A percentile compares a stretch with the other conserved stretches of the same genome.
Evolutionary conservation across 106 monocot species (phyloP).

Genomic region (Dioscorea alata): DNA sequence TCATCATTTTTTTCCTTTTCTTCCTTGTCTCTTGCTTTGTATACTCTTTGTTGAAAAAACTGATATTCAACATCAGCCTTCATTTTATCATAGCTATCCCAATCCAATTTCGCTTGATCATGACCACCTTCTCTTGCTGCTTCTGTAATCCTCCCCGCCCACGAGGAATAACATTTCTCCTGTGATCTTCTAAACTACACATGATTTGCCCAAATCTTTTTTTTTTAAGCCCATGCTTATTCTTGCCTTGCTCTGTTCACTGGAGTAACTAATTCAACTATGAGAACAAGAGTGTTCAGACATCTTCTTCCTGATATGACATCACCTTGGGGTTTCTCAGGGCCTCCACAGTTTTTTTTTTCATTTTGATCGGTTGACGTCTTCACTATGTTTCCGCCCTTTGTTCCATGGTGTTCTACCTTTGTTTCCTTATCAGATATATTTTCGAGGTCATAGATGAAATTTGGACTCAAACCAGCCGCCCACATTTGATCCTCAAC

Average conservation of each 20-base stretch:
- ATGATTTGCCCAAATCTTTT: constrained; percentile 55
- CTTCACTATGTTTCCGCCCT: constrained; percentile 63
- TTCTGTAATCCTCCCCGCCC: constrained; percentile 39
- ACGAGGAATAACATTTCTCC: constrained; percentile 37
- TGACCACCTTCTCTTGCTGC: constrained; percentile 41
- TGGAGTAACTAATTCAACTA: constrained; percentile 28
- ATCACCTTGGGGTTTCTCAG: constrained; percentile 93
- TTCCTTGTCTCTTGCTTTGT: constrained; percentile 41
- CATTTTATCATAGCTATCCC: constrained; percentile 74
- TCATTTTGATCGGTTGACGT: constrained; percentile 62
- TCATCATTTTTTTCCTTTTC: too few species aligned
- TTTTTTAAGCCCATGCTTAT: constrained; percentile 55
- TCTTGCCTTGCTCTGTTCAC: constrained; percentile 63
- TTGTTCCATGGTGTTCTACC: constrained; percentile 86
- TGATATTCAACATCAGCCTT: constrained; percentile 34
- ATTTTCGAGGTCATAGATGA: neutral
- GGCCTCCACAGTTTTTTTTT: constrained; percentile 77
- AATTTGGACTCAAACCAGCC: neutral
- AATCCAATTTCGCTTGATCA: constrained; percentile 50
- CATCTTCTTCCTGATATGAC: constrained; percentile 76
- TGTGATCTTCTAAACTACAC: constrained; percentile 32
- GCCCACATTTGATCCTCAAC: neutral
- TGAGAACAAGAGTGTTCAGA: constrained; percentile 42
- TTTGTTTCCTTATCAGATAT: constrained; percentile 50
- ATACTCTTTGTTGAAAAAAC: constrained; percentile 28